Percentiles rank a stretch among this genome's conserved stretches.
Evolutionary conservation across 805 yeast genomes (phyloP).

Genomic region (Wickerhamiella spandovensis): DNA sequence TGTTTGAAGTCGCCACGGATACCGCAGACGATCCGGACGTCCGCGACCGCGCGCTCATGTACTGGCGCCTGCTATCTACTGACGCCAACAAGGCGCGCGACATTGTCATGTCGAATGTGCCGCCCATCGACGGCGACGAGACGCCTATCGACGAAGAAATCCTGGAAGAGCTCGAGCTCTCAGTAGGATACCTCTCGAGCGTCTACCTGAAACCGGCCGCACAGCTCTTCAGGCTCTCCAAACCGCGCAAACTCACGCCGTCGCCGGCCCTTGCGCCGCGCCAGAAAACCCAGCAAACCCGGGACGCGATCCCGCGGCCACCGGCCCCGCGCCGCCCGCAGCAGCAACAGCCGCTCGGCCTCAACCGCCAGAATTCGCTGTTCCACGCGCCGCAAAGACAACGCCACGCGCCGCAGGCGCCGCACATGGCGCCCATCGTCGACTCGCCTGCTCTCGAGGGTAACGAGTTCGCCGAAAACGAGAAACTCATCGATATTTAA

Average conservation of each 20-base stretch:
- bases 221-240: slow-evolving; percentile 52
- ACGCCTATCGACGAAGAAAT: slow-evolving; percentile 57
- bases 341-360: not conserved
- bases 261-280: slow-evolving; percentile 18
- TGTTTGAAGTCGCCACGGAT: slow-evolving; percentile 59
- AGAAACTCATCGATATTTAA: slow-evolving; percentile 17
- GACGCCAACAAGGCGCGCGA: slow-evolving; percentile 32
- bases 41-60: slow-evolving; percentile 72
- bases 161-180: slow-evolving; percentile 69
- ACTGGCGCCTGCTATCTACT: slow-evolving; percentile 64
- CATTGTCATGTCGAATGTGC: slow-evolving; percentile 48
- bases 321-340: not conserved
- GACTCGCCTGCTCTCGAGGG: not conserved
- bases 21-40: slow-evolving; percentile 70
- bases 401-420: not conserved
- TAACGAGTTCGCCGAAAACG: slow-evolving; percentile 5
- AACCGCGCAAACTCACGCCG: slow-evolving; percentile 9
- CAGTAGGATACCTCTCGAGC: slow-evolving; percentile 71
- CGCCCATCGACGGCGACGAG: slow-evolving; percentile 50
- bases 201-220: slow-evolving; percentile 72
- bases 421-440: not conserved
- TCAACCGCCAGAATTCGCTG: not conserved
- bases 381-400: not conserved
- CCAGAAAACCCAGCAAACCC: not conserved
- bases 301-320: not conserved